Evolutionary conservation across 352 stramenopile genomes (phyloP), one percentile per base, ranked within the genome.

Genomic region (Phytophthora vignae): DNA sequence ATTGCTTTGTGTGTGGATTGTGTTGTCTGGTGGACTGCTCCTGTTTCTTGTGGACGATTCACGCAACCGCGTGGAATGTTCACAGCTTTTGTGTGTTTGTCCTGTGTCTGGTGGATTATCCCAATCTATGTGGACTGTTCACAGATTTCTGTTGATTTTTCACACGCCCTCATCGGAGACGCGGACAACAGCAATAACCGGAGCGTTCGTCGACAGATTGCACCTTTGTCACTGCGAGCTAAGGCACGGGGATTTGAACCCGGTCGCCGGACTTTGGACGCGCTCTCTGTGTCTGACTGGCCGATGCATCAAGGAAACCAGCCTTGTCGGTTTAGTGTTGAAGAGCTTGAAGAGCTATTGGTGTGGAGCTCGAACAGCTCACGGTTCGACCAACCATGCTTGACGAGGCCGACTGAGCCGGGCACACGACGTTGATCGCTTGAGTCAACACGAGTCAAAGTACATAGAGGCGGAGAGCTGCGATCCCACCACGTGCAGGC

Each of bases 221-320:
- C 60, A 68, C 22, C 64, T 66, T 60, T 29, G 46, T 25, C 22
- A 71, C 25, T 49, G 11, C 48, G 25, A 71, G n/a, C 7, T 52
- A 52, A 64, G 12, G 2, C 38, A 36, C 3, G 12, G 11, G 12
- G 60, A 67, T 67, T 59, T 58, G 60, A 36, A 31, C 12, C 12
- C 27, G 15, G 8, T 55, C 46, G 19, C 10, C 49, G 58, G 22
- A 61, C 36, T 25, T 1, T 1, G 15, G 40, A 49, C 7, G 44
- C 8, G 44, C 44, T 25, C 44, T 19, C 22, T 40, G 21, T 27
- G 1, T 21, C 14, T 60, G 33, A 64, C 4, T 46, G 12, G 33
- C 49, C 29, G 49, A 8, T 53, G 8, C 40, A 36, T 69, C n/a
- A 57, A 63, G 53, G 27, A 69, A 68, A 48, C 10, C 44, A 52